Conservation (phyloP, 2,329 filamentous ascomycete genomes). For the Sarocladium oryzae region DNA sequence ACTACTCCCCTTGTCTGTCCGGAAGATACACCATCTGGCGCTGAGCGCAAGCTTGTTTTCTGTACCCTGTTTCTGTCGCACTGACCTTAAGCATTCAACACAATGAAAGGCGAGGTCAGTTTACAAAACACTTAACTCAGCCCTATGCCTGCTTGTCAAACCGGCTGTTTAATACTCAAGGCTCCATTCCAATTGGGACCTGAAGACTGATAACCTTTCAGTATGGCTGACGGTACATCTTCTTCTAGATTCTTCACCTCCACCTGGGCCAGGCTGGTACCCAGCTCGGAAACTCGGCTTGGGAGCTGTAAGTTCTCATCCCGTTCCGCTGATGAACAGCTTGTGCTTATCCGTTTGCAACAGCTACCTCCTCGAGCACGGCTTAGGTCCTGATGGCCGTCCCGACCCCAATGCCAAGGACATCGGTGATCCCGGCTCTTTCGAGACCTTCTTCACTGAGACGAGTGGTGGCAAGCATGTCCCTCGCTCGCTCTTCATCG, state of each 20-base stretch:
- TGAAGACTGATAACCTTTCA: background rate
- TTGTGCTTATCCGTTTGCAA: slow-evolving; percentile 18
- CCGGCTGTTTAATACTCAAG: too few relatives aligned
- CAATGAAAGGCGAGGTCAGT: slow-evolving; percentile 53
- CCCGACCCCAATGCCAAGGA: slow-evolving; percentile 56
- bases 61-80: slow-evolving; percentile 5
- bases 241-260: slow-evolving; percentile 52
- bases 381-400: slow-evolving; percentile 58
- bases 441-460: slow-evolving; percentile 70
- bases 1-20: slow-evolving; percentile 19
- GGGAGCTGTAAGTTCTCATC: slow-evolving; percentile 60
- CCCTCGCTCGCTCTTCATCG: slow-evolving; percentile 65
- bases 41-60: slow-evolving; percentile 27
- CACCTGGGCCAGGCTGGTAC: slow-evolving; percentile 64
- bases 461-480: slow-evolving; percentile 67
- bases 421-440: slow-evolving; percentile 55
- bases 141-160: background rate
- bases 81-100: slow-evolving; percentile 21
- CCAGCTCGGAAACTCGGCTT: slow-evolving; percentile 69
- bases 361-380: slow-evolving; percentile 68
- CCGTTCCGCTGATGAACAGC: background rate
- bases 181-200: too few relatives aligned
- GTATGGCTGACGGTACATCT: slow-evolving; percentile 9
- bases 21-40: slow-evolving; percentile 15
- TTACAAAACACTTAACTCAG: slow-evolving; percentile 4